A percentile compares a stretch with the other conserved stretches of the same genome.
phyloP scores from a whole-genome alignment of 202 grass and related monocot species.

The Hordeum pubiflorum region DNA sequence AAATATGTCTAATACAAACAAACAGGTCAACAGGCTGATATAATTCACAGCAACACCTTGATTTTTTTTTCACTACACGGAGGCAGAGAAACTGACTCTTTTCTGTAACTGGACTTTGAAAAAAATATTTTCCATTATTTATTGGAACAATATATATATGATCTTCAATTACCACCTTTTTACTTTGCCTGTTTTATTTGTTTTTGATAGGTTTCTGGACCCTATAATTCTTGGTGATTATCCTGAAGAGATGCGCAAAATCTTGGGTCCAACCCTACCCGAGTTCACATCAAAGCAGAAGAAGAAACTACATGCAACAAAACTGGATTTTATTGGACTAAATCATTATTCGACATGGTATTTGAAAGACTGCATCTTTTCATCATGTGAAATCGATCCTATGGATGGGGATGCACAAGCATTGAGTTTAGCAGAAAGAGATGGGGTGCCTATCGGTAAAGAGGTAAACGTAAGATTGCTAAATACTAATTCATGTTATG shows the following conservation, averaged over 20 bases:
- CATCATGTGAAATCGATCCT: constrained; percentile 32
- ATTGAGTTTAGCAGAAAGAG: background rate
- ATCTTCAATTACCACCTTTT: background rate
- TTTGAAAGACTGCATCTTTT: constrained; percentile 46
- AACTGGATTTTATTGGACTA: constrained; percentile 62
- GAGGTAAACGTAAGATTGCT: constrained; percentile 10
- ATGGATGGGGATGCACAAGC: constrained; percentile 22
- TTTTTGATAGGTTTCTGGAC: constrained; percentile 45
- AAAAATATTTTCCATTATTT: background rate
- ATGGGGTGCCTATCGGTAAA: constrained; percentile 35
- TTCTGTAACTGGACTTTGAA: background rate
- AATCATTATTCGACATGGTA: constrained; percentile 52
- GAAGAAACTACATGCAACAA: constrained; percentile 21
- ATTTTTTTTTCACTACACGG: background rate
- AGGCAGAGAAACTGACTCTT: background rate
- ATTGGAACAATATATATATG: background rate
- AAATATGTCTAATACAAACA: background rate
- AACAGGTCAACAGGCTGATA: background rate
- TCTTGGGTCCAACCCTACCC: constrained; percentile 39
- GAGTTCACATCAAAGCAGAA: constrained; percentile 46
- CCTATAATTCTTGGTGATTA: constrained; percentile 58
- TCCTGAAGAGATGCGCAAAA: constrained; percentile 45
- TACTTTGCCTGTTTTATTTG: background rate
- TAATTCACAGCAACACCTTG: background rate
- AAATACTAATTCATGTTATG: background rate